Evolutionary conservation across 495 filamentous ascomycete species (phyloP).

Genomic region (Viridothelium virens): DNA sequence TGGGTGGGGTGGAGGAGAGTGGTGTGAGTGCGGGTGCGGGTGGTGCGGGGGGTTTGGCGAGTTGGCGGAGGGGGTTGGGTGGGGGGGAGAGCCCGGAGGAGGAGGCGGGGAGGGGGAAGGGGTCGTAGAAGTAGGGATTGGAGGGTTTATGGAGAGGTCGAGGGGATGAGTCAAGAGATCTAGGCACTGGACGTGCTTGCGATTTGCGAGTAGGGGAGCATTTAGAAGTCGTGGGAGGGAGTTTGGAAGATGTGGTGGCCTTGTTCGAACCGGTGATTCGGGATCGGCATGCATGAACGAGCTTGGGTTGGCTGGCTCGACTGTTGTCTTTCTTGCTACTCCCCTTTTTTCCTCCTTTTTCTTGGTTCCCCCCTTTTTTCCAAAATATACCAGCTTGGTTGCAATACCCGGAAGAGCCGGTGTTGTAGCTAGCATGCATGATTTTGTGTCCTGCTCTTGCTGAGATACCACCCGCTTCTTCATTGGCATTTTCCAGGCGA

Average conservation of each 20-base stretch:
- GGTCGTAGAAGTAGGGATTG: not conserved
- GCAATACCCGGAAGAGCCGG: not conserved
- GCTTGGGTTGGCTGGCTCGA: not conserved
- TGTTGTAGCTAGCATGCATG: slow-evolving; percentile 2
- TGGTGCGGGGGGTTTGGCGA: slow-evolving; percentile 18
- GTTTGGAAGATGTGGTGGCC: not conserved
- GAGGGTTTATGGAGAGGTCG: not conserved
- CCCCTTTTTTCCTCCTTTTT: not conserved
- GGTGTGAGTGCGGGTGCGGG: not conserved
- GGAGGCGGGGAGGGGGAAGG: slow-evolving; percentile 9
- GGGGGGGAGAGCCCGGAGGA: slow-evolving; percentile 13
- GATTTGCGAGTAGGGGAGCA: not conserved
- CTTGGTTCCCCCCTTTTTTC: not conserved
- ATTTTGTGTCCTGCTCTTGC: slow-evolving; percentile 5
- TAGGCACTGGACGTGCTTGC: too few relatives aligned
- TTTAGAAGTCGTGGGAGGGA: not conserved
- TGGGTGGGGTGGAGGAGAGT: not conserved
- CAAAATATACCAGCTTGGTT: not conserved
- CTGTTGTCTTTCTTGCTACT: not conserved
- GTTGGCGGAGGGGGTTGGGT: slow-evolving; percentile 28
- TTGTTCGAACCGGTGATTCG: not conserved
- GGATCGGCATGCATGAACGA: not conserved
- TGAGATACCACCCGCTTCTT: slow-evolving; percentile 3
- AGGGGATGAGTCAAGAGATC: too few relatives aligned
- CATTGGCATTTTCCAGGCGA: not conserved